Base-by-base conservation (phyloP, 2,329 filamentous ascomycete genomes). In the Ampelomyces quisqualis region DNA sequence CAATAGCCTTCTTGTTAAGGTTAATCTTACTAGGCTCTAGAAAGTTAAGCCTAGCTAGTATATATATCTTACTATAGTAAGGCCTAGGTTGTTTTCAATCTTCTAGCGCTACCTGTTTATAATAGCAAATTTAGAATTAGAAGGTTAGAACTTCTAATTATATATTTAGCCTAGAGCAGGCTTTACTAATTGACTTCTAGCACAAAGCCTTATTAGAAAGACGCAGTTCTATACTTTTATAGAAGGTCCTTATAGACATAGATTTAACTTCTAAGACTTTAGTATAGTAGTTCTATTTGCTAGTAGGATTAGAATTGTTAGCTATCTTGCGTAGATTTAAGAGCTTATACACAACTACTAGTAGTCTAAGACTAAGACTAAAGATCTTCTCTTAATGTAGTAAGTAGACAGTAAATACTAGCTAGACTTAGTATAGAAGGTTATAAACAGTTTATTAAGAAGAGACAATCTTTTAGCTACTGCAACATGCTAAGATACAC, bases 91-190 rank as follows among this genome's bases (percentile, higher is more conserved):
- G 2, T 45, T 48, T 19, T 50, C 31, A 2, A 38, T 50, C 1
- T 42, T 55, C 11, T 20, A 55, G 40, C 46, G 46, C 26, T 37
- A 55, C 18, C 47, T 38, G 4, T 52, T 55, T 14, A 52, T 48
- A 13, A 43, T 55, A 11, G 24, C 21, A 21, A 23, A 14, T 13
- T 39, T 14, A 3, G 32, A 44, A 27, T 29, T 7, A 3, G 7
- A 29, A 13, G 38, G 9, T 5, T 34, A 14, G 2, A 40, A 44
- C 34, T 44, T 54, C 9, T 13, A 52, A 22, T 13, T 55, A 11
- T 10, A 15, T 13, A 49, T 55, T 13, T 14, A 52, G 28, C 41
- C 40, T 7, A 28, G n/a, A 28, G n/a, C 15, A 23, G 38, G 49
- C 21, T 53, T 55, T 10, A 55, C 47, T 3, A 47, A 22, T 14